Conservation (phyloP, 495 filamentous ascomycete species). For the Aspergillus nidulans region DNA sequence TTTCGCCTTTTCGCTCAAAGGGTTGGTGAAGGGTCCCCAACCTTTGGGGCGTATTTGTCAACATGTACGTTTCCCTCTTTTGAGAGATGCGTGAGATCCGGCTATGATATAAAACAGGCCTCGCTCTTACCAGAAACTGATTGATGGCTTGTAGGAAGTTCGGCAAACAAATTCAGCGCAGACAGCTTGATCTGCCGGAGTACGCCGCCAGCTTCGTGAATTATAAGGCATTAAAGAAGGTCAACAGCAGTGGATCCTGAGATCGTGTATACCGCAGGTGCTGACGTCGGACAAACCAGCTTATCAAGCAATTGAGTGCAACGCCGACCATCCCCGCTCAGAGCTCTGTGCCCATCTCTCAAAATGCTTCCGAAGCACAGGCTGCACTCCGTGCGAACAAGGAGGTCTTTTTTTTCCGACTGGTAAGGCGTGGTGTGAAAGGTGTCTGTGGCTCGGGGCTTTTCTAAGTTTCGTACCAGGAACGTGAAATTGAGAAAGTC, state of each 20-base stretch:
- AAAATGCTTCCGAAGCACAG: constrained; percentile 66
- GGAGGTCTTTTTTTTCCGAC: constrained; percentile 95
- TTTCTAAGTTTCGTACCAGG: constrained; percentile 48
- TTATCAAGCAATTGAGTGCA: constrained; percentile 95
- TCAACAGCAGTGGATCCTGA: constrained; percentile 25
- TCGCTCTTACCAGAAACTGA: constrained; percentile 6
- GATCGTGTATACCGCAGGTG: background rate
- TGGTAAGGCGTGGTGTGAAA: constrained; percentile 49
- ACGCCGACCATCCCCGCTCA: constrained; percentile 77
- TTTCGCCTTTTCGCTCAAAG: constrained; percentile 11
- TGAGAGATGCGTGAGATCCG: background rate
- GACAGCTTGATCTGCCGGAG: constrained; percentile 97
- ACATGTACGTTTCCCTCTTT: constrained; percentile 28
- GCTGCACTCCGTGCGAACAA: constrained; percentile 93
- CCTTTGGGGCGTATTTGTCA: constrained; percentile 22
- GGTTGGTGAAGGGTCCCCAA: constrained; percentile 14
- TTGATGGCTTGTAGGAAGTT: constrained; percentile 72
- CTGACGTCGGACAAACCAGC: constrained; percentile 48
- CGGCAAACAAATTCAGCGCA: constrained; percentile 97
- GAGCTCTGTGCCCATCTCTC: constrained; percentile 52
- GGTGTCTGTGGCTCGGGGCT: background rate
- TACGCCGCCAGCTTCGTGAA: constrained; percentile 99
- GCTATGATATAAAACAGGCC: background rate
- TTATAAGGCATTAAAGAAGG: constrained; percentile 99
- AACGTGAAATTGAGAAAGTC: constrained; percentile 96